Conservation (phyloP, 176 grass and related monocot genomes). For the Eragrostis curvula region DNA sequence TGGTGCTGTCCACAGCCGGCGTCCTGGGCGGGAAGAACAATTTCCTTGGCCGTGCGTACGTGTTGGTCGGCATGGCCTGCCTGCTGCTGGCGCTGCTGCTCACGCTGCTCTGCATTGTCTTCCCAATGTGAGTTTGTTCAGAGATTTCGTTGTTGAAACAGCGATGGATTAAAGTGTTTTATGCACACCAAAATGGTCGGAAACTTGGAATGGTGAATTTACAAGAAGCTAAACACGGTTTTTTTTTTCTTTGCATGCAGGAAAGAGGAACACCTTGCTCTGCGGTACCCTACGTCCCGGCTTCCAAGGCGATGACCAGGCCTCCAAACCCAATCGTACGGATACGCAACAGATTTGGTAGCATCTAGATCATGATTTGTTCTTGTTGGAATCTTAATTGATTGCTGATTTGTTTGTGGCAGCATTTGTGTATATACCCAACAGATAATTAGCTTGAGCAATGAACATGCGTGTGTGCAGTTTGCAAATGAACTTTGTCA, state of each 20-base stretch:
- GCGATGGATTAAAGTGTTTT: not conserved
- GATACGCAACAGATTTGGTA: not conserved
- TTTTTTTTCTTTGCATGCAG: slow-evolving; percentile 18
- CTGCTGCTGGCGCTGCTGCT: slow-evolving; percentile 53
- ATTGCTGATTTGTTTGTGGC: not conserved
- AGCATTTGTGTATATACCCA: not conserved
- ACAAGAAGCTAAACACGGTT: not conserved
- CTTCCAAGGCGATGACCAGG: not conserved
- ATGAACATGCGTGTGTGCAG: not conserved
- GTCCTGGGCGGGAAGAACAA: slow-evolving; percentile 67
- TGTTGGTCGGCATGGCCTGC: slow-evolving; percentile 56
- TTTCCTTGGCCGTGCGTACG: slow-evolving; percentile 67
- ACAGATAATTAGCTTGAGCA: not conserved
- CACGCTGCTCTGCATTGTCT: slow-evolving; percentile 49
- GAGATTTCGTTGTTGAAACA: not conserved
- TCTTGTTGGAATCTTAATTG: not conserved
- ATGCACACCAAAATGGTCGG: not conserved
- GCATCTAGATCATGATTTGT: not conserved
- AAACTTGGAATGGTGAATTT: not conserved
- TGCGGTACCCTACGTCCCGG: not conserved
- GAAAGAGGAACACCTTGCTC: slow-evolving; percentile 38
- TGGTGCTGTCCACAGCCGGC: slow-evolving; percentile 66
- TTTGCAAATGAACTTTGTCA: not conserved
- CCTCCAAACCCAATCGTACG: not conserved
- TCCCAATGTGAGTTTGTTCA: slow-evolving; percentile 50